Evolutionary conservation across 768 basidiomycete genomes (phyloP).

Genomic region (Mrakia frigida): DNA sequence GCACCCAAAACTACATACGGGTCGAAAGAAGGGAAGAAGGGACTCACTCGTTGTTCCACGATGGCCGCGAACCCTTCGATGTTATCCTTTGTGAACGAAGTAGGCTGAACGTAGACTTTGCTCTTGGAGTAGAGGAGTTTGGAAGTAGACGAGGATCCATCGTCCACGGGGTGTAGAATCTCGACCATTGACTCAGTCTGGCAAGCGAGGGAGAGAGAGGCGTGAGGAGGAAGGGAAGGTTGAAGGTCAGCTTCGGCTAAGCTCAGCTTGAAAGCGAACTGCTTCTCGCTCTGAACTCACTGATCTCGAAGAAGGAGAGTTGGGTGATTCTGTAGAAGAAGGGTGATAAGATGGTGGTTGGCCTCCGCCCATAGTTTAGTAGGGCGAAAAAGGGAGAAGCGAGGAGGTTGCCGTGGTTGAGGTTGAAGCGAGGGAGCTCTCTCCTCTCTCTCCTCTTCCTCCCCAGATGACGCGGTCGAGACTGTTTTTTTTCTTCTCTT

Average conservation of each 20-base stretch:
- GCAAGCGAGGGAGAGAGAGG: neutral
- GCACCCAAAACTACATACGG: too few relatives aligned
- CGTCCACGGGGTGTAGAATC: neutral
- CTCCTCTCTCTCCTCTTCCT: too few relatives aligned
- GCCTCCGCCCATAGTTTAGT: neutral
- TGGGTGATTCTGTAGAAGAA: neutral
- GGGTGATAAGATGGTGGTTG: neutral
- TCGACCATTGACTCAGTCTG: constrained; percentile 15
- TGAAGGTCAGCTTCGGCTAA: neutral
- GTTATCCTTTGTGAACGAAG: constrained; percentile 84
- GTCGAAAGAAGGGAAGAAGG: neutral
- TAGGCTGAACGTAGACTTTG: constrained; percentile 93
- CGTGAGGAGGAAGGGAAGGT: neutral
- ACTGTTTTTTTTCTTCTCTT: too few relatives aligned
- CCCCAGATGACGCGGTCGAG: too few relatives aligned
- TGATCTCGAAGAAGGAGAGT: constrained; percentile 16
- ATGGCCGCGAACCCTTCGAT: constrained; percentile 88
- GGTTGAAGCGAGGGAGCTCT: too few relatives aligned
- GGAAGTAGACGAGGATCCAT: neutral
- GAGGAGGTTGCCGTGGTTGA: neutral
- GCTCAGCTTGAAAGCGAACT: neutral
- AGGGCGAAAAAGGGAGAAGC: neutral
- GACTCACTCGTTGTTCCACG: constrained; percentile 55
- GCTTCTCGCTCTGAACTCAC: neutral
- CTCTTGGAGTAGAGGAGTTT: constrained; percentile 78